A percentile compares a stretch with the other conserved stretches of the same genome.
These are phyloP conservation scores for Hypoxylon fuscum DNA, from an alignment of 495 filamentous ascomycete species.

Conservation along the genomic window DNA sequence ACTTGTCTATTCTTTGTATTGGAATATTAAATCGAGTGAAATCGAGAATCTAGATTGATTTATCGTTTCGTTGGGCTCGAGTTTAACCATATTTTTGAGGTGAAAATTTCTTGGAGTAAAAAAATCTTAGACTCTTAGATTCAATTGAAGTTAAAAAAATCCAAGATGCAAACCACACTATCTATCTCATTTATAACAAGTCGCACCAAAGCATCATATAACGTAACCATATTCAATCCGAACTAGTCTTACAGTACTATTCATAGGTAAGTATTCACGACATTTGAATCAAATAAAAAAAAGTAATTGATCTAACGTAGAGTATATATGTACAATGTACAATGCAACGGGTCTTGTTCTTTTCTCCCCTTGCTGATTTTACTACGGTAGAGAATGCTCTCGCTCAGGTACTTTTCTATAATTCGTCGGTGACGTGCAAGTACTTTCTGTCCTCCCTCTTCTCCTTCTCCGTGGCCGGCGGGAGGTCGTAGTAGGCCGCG, in stretches of 20 bases:
- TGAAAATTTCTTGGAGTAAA: conserved; percentile 25
- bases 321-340: conserved; percentile 56
- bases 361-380: conserved; percentile 6
- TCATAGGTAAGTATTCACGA: background rate
- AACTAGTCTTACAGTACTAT: too few relatives aligned
- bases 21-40: too few relatives aligned
- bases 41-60: conserved; percentile 4
- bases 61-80: conserved; percentile 1
- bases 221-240: too few relatives aligned
- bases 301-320: conserved; percentile 41
- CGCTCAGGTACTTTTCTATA: conserved; percentile 51
- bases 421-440: conserved; percentile 89
- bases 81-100: background rate
- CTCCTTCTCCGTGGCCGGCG: conserved; percentile 93
- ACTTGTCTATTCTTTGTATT: background rate
- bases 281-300: conserved; percentile 38
- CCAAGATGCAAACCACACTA: too few relatives aligned
- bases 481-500: conserved; percentile 86
- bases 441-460: conserved; percentile 95
- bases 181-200: too few relatives aligned
- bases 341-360: conserved; percentile 27
- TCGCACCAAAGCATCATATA: too few relatives aligned
- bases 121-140: conserved; percentile 29
- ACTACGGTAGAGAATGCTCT: conserved; percentile 21
- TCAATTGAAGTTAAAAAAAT: conserved; percentile 7